Base-by-base conservation (phyloP, 2,329 filamentous ascomycete species). In the Trichoderma sp. region DNA sequence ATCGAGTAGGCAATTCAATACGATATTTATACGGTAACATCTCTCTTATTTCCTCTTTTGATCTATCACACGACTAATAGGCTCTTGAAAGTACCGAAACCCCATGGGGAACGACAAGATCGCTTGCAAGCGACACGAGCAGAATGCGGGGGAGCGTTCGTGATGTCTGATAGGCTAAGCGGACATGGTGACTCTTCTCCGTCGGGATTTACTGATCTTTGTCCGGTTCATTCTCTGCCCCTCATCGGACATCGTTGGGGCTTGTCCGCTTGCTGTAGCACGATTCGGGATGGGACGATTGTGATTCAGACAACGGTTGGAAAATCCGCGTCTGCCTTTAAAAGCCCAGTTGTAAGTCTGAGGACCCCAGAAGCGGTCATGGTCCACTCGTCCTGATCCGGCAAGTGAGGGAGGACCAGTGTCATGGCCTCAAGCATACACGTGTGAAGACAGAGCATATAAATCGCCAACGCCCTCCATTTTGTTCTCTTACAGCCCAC, bases 131-230 rank as follows among this genome's bases (percentile, higher is more conserved):
- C 34, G 14, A 39, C 14, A 39, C 19, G 44, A n/a, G 24, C 30
- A 58, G 41, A 59, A 44, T 59, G 55, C 48, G 55, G 55, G 63
- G 63, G 39, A 54, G 28, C 15, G 19, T 21, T 65, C 28, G 21
- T 26, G 56, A 52, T 17, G 41, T 51, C n/a, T 65, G 56, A 65
- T 65, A 65, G 63, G 63, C 24, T 28, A 47, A 24, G 9, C 55
- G 47, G 56, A 54, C 26, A 54, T 60, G 41, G 30, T 12, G 47
- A 19, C 2, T 21, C 55, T 65, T 60, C 55, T 64, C 63, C 55
- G 39, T 28, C 63, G 65, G 67, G 44, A 21, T 64, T 64, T 28
- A 5, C 5, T 3, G 9, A 15, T 1, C 6, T 63, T 67, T 67
- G 52, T 63, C 66, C 66, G 58, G 24, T 15, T 24, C 39, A 24